These are phyloP conservation scores for Psophocarpus tetragonolobus DNA, from an alignment of 306 rosid genomes.

Conservation along the genomic window DNA sequence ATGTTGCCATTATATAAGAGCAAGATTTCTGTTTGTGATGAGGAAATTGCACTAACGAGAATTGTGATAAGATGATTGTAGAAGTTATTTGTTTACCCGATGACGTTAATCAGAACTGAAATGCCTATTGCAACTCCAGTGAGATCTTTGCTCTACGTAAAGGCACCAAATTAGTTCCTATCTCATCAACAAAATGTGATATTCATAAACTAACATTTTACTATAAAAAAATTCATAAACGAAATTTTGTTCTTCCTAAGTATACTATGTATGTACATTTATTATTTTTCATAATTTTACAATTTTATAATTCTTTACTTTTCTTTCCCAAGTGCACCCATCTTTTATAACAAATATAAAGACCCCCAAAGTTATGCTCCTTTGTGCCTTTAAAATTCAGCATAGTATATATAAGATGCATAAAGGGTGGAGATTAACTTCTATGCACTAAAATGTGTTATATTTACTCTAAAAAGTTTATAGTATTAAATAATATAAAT, in stretches of 20 bases:
- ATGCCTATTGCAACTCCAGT: constrained; percentile 57
- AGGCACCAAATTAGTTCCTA: constrained; percentile 8
- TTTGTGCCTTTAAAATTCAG: not conserved
- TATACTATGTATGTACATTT: not conserved
- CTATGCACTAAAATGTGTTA: no score
- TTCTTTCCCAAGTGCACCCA: not conserved
- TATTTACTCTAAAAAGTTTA: no score
- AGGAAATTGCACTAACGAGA: not conserved
- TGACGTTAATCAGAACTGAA: constrained; percentile 42
- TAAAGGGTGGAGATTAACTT: no score
- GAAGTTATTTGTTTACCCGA: constrained; percentile 40
- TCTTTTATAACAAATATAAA: not conserved
- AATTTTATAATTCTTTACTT: not conserved
- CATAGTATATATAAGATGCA: no score
- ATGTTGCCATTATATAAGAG: not conserved
- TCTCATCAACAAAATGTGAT: not conserved
- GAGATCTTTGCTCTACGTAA: constrained; percentile 39
- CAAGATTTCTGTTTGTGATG: not conserved
- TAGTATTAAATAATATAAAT: no score
- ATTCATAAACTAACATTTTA: no score
- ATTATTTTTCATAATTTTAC: not conserved
- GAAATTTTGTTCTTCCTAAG: not conserved
- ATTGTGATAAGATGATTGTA: not conserved
- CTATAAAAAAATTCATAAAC: not conserved
- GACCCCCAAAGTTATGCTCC: not conserved